phyloP scores from a whole-genome alignment of 2,329 filamentous ascomycete genomes.

The Tolypocladium tundrense region DNA sequence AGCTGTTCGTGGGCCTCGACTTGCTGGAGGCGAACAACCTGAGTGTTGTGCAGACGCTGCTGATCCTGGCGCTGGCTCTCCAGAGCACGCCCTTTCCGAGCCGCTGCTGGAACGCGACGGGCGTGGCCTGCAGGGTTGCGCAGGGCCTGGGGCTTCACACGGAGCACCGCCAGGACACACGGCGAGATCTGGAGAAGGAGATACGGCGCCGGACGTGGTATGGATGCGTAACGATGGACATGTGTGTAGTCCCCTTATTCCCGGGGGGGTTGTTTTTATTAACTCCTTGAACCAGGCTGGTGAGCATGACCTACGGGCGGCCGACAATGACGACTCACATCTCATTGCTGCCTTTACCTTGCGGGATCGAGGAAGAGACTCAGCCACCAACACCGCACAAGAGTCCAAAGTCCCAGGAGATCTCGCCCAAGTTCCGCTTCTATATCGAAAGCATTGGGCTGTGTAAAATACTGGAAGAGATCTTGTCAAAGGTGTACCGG shows the following conservation, averaged over 20 bases:
- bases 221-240: conserved; percentile 26
- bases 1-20: neutral
- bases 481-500: conserved; percentile 23
- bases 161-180: conserved; percentile 6
- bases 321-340: conserved; percentile 20
- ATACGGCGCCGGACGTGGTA: conserved; percentile 27
- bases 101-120: conserved; percentile 31
- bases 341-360: conserved; percentile 1
- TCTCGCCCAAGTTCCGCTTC: conserved; percentile 6
- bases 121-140: conserved; percentile 11
- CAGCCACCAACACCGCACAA: neutral
- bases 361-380: neutral
- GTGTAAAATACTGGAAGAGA: conserved; percentile 13
- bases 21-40: neutral
- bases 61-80: conserved; percentile 26
- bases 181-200: conserved; percentile 20
- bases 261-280: neutral
- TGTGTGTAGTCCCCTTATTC: conserved; percentile 12
- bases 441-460: conserved; percentile 9
- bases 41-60: conserved; percentile 27
- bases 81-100: conserved; percentile 29
- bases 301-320: conserved; percentile 27
- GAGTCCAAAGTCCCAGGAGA: neutral
- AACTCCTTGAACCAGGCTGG: conserved; percentile 11
- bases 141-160: conserved; percentile 22